Evolutionary conservation across 495 filamentous ascomycete species (phyloP).

Genomic region (Cercophora samala): DNA sequence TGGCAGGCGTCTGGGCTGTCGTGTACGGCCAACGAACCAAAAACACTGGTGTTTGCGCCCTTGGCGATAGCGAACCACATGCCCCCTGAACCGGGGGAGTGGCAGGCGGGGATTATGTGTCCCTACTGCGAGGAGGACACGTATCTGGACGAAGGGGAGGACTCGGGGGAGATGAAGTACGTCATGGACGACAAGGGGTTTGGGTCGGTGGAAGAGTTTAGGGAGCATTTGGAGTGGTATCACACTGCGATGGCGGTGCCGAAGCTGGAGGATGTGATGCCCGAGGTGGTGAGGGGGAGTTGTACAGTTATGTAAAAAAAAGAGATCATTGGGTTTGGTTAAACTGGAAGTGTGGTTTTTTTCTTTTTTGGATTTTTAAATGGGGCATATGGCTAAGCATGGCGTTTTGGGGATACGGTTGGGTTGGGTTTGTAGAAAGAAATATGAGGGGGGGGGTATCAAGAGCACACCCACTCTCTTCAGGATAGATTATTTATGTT

Average conservation of each 20-base stretch:
- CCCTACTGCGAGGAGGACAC: constrained; percentile 49
- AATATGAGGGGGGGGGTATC: no score
- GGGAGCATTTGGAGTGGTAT: constrained; percentile 48
- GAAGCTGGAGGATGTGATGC: constrained; percentile 17
- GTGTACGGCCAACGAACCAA: constrained; percentile 32
- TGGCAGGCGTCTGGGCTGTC: constrained; percentile 29
- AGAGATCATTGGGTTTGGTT: constrained; percentile 21
- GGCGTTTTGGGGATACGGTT: no score
- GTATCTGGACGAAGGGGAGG: constrained; percentile 45
- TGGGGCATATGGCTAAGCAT: no score
- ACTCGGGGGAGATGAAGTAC: constrained; percentile 41
- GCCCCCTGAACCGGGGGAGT: constrained; percentile 40
- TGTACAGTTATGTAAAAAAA: constrained; percentile 44
- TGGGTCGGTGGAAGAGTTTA: constrained; percentile 37
- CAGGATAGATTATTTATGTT: no score
- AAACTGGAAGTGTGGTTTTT: no score
- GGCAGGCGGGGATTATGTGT: constrained; percentile 42
- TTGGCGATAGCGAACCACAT: constrained; percentile 50
- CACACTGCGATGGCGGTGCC: constrained; percentile 39
- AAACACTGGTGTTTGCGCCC: constrained; percentile 47
- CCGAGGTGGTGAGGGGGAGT: constrained; percentile 15
- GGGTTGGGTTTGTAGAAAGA: no score
- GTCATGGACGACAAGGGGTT: constrained; percentile 44
- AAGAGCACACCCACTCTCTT: no score
- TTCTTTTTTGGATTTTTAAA: no score